phyloP scores from a whole-genome alignment of 164 flowering plant genomes.

The Vitis labrusca region DNA sequence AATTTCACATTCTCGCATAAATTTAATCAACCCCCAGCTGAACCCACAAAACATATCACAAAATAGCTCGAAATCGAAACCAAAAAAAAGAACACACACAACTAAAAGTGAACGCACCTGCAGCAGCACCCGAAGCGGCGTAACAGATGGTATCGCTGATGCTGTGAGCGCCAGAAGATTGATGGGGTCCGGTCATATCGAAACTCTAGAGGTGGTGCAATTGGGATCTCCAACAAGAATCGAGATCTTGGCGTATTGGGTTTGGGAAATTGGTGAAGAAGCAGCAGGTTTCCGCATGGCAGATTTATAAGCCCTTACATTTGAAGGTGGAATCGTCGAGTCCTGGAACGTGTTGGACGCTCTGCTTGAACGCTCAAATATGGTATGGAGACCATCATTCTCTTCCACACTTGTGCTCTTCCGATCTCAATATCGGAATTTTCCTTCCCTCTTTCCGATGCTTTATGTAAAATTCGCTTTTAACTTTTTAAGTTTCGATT shows the following conservation, averaged over 20 bases:
- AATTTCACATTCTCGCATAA: too few species aligned
- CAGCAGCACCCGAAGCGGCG: slow-evolving; percentile 77
- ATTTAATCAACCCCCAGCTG: not conserved
- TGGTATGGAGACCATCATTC: too few species aligned
- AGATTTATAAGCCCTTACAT: not conserved
- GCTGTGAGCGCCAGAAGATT: slow-evolving; percentile 22
- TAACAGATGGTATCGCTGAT: slow-evolving; percentile 38
- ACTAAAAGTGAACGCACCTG: slow-evolving; percentile 42
- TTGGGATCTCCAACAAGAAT: not conserved
- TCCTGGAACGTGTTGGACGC: too few species aligned
- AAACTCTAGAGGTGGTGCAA: not conserved
- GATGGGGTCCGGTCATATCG: slow-evolving; percentile 21
- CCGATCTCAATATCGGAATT: too few species aligned
- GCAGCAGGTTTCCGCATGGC: not conserved
- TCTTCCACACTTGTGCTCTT: too few species aligned
- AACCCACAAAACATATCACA: not conserved
- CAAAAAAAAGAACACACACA: not conserved
- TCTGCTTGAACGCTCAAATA: too few species aligned
- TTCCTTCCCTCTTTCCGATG: too few species aligned
- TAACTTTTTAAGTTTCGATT: too few species aligned
- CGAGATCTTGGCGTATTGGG: not conserved
- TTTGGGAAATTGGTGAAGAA: not conserved
- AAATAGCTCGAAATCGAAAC: not conserved
- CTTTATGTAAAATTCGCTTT: too few species aligned
- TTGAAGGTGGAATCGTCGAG: too few species aligned